phyloP scores from a whole-genome alignment of 2,329 filamentous ascomycete genomes.

The Aspergillus arachidicola region DNA sequence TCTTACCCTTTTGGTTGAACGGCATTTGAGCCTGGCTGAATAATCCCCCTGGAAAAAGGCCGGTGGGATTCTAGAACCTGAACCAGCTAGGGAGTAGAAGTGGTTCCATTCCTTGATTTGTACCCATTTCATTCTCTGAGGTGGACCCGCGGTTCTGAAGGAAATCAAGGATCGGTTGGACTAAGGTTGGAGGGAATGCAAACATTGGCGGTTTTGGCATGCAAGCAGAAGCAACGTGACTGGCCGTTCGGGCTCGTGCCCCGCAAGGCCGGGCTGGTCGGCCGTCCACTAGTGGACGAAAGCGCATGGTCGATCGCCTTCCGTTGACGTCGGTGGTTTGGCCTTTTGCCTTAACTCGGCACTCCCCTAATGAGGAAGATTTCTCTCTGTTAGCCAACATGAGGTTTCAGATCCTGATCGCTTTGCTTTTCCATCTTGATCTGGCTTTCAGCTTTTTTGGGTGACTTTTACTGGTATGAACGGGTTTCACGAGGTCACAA shows the following conservation, averaged over 20 bases:
- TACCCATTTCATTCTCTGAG: neutral
- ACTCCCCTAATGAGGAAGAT: constrained; percentile 1
- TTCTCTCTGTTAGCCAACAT: neutral
- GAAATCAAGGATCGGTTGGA: neutral
- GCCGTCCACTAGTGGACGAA: neutral
- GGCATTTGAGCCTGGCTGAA: neutral
- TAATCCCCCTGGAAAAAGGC: neutral
- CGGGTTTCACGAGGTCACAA: neutral
- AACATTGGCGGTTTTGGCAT: neutral
- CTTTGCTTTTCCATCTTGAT: neutral
- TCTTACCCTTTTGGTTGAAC: neutral
- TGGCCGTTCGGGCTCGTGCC: neutral
- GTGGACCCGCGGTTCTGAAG: neutral
- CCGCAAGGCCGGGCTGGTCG: neutral
- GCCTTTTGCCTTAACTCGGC: neutral
- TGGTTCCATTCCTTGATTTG: constrained; percentile 1
- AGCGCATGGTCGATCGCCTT: constrained; percentile 2
- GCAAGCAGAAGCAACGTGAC: neutral
- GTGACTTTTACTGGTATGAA: neutral
- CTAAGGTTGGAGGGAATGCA: neutral
- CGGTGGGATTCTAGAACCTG: neutral
- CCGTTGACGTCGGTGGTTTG: constrained; percentile 6
- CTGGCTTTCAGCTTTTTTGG: neutral
- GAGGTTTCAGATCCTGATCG: neutral
- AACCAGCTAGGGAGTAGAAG: too few relatives aligned